Evolutionary conservation across 371 early-diverging fungal species (phyloP).

Genomic region (Syncephalastrum sp.): DNA sequence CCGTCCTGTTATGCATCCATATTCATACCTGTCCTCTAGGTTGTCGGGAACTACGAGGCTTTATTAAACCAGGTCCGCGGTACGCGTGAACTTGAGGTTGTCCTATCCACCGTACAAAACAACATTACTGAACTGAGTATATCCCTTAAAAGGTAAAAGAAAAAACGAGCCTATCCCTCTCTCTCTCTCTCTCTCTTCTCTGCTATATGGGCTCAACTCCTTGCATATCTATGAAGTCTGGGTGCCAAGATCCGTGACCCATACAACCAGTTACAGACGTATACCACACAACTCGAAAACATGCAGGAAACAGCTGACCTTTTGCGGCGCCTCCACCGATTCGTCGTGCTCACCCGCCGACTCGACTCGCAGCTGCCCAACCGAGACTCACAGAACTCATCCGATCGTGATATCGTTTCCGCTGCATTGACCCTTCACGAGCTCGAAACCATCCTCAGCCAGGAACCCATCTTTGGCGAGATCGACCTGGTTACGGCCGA

Average conservation of each 20-base stretch:
- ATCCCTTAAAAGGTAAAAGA: conserved; percentile 57
- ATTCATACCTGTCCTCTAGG: conserved; percentile 35
- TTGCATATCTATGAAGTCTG: conserved; percentile 31
- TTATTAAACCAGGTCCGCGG: conserved; percentile 73
- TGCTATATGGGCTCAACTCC: not conserved
- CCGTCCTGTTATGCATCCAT: not conserved
- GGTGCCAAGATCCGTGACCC: conserved; percentile 61
- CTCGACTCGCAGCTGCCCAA: conserved; percentile 60
- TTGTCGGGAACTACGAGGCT: conserved; percentile 68
- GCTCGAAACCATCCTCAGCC: conserved; percentile 49
- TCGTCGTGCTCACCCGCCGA: conserved; percentile 59
- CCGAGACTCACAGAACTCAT: conserved; percentile 13
- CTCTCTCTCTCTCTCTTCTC: not conserved
- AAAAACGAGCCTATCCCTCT: too few relatives aligned
- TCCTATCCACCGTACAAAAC: conserved; percentile 53
- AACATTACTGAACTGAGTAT: conserved; percentile 55
- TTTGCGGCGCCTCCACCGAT: conserved; percentile 65
- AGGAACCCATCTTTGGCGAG: conserved; percentile 64
- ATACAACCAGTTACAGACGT: conserved; percentile 56
- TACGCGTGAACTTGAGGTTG: conserved; percentile 60
- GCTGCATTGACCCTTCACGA: conserved; percentile 60
- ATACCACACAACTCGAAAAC: conserved; percentile 63
- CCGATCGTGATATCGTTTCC: conserved; percentile 55
- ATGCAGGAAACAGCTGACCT: conserved; percentile 64
- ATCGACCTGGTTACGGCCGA: conserved; percentile 65